phyloP scores from a whole-genome alignment of 139 green algal species.

The Closterium sp. region DNA sequence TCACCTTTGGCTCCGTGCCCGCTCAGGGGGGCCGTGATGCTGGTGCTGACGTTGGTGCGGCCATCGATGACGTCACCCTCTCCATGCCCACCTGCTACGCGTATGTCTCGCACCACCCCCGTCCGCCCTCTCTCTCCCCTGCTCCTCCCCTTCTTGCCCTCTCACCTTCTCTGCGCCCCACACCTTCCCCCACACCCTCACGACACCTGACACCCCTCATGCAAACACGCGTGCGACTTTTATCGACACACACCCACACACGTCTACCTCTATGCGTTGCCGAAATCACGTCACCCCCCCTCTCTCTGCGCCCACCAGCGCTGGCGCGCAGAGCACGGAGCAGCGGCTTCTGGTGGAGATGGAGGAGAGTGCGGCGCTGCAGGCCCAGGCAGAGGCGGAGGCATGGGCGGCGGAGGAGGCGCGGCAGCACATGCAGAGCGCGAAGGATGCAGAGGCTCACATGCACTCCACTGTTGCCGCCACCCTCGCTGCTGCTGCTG shows the following conservation, averaged over 20 bases:
- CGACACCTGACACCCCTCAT: too few species aligned
- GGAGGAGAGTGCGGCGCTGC: background rate
- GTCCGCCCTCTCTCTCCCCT: too few species aligned
- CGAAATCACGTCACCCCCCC: too few species aligned
- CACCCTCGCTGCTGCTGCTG: background rate
- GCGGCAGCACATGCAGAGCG: background rate
- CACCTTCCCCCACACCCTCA: too few species aligned
- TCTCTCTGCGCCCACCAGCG: background rate
- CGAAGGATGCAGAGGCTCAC: background rate
- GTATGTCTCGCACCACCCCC: background rate
- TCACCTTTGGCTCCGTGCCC: background rate
- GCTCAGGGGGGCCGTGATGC: background rate
- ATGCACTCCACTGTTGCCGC: background rate
- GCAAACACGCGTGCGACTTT: too few species aligned
- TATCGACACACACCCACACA: too few species aligned
- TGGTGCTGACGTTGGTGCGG: background rate
- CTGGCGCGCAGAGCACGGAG: background rate
- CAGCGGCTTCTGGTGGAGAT: background rate
- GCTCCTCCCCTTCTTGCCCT: too few species aligned
- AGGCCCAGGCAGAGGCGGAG: background rate
- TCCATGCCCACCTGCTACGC: background rate
- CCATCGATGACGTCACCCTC: background rate
- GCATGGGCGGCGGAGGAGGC: background rate
- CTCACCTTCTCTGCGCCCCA: too few species aligned
- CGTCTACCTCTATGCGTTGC: too few species aligned